Conservation (phyloP, 805 yeast genomes). For the Pichia membranifaciens region DNA sequence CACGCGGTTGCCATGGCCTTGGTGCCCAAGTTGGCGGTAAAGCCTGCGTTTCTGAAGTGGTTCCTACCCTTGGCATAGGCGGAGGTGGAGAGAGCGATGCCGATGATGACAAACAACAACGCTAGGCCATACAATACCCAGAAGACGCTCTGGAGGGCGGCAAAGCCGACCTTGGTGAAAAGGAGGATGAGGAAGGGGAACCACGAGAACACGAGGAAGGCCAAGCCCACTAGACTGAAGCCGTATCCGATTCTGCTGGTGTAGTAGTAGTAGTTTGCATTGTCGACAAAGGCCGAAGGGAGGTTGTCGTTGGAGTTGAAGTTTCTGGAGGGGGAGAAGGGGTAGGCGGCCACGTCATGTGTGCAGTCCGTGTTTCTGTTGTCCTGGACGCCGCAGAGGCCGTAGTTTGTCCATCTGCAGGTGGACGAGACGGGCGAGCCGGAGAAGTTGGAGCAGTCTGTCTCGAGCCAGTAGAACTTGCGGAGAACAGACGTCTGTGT, state of each 20-base stretch:
- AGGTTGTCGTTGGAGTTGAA: slow-evolving; percentile 46
- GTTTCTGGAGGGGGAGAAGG: slow-evolving; percentile 77
- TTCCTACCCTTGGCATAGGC: slow-evolving; percentile 49
- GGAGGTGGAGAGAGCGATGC: slow-evolving; percentile 48
- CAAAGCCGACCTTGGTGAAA: background rate
- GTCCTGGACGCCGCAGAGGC: slow-evolving; percentile 41
- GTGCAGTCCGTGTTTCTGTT: slow-evolving; percentile 47
- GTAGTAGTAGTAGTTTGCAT: slow-evolving; percentile 54
- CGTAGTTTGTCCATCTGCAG: slow-evolving; percentile 77
- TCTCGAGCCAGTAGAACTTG: slow-evolving; percentile 74
- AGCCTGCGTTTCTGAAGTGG: slow-evolving; percentile 40
- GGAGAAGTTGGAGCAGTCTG: slow-evolving; percentile 55
- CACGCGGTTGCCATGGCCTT: slow-evolving; percentile 58
- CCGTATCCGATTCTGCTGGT: slow-evolving; percentile 65
- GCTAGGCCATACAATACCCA: slow-evolving; percentile 25
- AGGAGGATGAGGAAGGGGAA: slow-evolving; percentile 28
- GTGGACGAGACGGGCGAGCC: slow-evolving; percentile 40
- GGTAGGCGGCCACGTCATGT: slow-evolving; percentile 62
- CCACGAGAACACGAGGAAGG: slow-evolving; percentile 46
- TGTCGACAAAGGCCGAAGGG: slow-evolving; percentile 46
- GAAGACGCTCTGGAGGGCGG: background rate
- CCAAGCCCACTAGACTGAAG: slow-evolving; percentile 51
- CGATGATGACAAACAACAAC: slow-evolving; percentile 38
- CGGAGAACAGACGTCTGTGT: slow-evolving; percentile 43
- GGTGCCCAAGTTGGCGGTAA: slow-evolving; percentile 39